A percentile compares a stretch with the other conserved stretches of the same genome.
These are phyloP conservation scores for Termitomyces sp. DNA, from an alignment of 768 basidiomycete species.

Conservation along the genomic window DNA sequence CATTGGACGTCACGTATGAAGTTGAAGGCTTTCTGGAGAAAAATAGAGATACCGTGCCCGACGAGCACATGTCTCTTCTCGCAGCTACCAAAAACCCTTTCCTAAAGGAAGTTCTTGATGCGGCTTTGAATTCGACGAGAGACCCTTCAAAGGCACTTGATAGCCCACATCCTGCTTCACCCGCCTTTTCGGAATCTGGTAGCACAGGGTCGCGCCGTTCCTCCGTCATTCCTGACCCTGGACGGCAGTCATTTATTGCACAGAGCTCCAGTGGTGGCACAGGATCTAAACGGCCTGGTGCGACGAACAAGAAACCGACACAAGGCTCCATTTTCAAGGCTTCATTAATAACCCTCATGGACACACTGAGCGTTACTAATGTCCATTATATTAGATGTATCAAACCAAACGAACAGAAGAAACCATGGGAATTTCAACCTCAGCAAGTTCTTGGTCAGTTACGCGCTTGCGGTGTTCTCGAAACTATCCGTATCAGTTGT, in stretches of 20 bases:
- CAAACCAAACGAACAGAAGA: constrained; percentile 97
- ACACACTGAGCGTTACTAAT: constrained; percentile 94
- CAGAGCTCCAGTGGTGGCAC: constrained; percentile 33
- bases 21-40: constrained; percentile 98
- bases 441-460: constrained; percentile 94
- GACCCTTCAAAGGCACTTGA: constrained; percentile 65
- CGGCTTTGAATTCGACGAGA: constrained; percentile 76
- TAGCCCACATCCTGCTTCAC: constrained; percentile 68
- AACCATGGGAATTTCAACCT: constrained; percentile 94
- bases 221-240: constrained; percentile 85
- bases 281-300: constrained; percentile 56
- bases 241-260: constrained; percentile 68
- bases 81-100: constrained; percentile 87
- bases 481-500: constrained; percentile 98
- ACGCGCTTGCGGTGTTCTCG: constrained; percentile 96
- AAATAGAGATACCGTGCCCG: constrained; percentile 97
- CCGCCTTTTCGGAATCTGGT: constrained; percentile 73
- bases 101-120: constrained; percentile 91
- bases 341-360: constrained; percentile 91
- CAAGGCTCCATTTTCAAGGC: constrained; percentile 98
- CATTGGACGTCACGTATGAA: constrained; percentile 97
- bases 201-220: constrained; percentile 77
- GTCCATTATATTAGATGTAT: constrained; percentile 99
- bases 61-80: constrained; percentile 91
- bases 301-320: constrained; percentile 84